Percentiles rank a stretch among this genome's conserved stretches.
phyloP scores from a whole-genome alignment of 2,329 filamentous ascomycete species.

The Penicillium paneum region DNA sequence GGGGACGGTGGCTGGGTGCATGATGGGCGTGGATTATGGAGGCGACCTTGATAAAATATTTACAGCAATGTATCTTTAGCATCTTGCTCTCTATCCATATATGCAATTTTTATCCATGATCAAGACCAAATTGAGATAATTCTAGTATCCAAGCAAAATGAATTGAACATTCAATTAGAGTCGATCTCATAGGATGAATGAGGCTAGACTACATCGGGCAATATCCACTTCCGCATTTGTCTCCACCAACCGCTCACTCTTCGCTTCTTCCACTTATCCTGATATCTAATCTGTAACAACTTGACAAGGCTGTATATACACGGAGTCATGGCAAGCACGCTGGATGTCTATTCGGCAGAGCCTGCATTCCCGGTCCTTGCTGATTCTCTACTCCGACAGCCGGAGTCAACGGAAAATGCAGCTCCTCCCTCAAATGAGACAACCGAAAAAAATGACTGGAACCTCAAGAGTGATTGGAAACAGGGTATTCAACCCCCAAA shows the following conservation, averaged over 20 bases:
- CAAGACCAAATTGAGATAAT: background rate
- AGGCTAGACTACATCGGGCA: background rate
- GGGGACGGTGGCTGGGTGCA: constrained; percentile 28
- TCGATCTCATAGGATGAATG: background rate
- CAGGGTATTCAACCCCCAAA: constrained; percentile 16
- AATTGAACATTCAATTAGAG: background rate
- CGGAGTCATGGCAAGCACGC: constrained; percentile 12
- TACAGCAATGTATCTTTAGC: background rate
- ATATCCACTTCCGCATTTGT: background rate
- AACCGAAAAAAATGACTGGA: constrained; percentile 21
- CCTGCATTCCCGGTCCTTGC: constrained; percentile 34
- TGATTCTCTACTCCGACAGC: constrained; percentile 25
- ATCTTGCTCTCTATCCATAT: background rate
- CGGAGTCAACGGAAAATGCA: background rate
- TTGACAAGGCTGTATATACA: background rate
- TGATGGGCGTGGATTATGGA: constrained; percentile 34
- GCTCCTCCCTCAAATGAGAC: background rate
- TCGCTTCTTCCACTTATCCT: background rate
- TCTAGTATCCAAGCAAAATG: too few relatives aligned
- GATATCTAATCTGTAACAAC: background rate
- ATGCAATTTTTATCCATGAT: background rate
- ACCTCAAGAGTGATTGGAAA: constrained; percentile 24
- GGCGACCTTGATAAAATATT: background rate
- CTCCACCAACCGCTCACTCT: background rate
- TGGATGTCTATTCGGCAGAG: constrained; percentile 27